A percentile compares a stretch with the other conserved stretches of the same genome.
Conservation (phyloP, 2,329 filamentous ascomycete genomes). For the Neonectria neomacrospora region DNA sequence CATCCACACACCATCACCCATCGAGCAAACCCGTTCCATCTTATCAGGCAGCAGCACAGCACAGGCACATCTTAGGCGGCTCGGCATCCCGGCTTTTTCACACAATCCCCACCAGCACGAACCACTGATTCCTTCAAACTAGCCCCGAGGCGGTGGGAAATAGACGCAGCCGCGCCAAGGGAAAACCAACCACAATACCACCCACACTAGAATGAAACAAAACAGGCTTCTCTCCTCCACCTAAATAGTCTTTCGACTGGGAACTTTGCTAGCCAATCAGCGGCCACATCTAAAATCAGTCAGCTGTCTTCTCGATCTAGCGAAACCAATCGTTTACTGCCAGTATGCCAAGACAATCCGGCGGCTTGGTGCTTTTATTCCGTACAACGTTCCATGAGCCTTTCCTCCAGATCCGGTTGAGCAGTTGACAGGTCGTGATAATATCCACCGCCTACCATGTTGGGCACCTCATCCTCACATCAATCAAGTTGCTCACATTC, state of each 20-base stretch:
- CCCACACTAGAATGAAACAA: background rate
- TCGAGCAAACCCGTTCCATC: background rate
- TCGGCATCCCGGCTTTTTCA: background rate
- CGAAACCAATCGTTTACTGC: background rate
- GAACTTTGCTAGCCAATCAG: conserved; percentile 50
- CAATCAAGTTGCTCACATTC: background rate
- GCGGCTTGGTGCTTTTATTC: background rate
- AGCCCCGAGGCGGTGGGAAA: conserved; percentile 1
- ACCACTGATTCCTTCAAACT: background rate
- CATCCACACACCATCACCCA: background rate
- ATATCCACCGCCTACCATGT: background rate
- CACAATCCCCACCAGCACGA: background rate
- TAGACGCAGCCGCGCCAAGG: conserved; percentile 1
- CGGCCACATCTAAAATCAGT: conserved; percentile 6
- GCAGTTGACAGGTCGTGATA: background rate
- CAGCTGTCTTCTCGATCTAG: conserved; percentile 8
- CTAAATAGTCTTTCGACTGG: conserved; percentile 18
- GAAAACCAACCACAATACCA: background rate
- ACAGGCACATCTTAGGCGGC: background rate
- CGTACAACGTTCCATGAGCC: background rate
- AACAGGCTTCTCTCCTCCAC: background rate
- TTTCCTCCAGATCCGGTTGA: background rate
- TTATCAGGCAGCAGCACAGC: background rate
- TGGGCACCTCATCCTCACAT: background rate
- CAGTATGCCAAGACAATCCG: background rate